Conservation (phyloP, 805 yeast species). For the Lachancea thermotolerans region DNA sequence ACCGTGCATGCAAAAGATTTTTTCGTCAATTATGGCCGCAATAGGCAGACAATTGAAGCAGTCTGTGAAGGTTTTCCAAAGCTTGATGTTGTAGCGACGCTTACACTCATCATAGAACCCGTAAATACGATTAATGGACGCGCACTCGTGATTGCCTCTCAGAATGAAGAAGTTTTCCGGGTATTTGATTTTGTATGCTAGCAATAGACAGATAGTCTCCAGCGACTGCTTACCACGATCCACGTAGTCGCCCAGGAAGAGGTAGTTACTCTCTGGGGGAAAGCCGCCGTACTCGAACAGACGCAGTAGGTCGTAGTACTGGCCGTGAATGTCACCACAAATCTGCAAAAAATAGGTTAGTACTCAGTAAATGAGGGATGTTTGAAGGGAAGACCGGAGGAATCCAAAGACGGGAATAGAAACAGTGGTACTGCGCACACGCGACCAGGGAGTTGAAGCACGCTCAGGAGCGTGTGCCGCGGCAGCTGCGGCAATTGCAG, state of each 20-base stretch:
- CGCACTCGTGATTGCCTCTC: constrained; percentile 98
- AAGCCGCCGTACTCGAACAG: constrained; percentile 97
- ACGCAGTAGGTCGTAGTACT: constrained; percentile 91
- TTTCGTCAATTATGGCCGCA: constrained; percentile 97
- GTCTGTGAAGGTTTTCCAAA: constrained; percentile 98
- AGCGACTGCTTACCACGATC: constrained; percentile 97
- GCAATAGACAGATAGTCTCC: constrained; percentile 87
- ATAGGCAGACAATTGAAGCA: constrained; percentile 97
- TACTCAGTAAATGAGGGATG: neutral
- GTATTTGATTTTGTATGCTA: constrained; percentile 95
- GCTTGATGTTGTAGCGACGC: constrained; percentile 94
- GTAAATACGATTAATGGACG: constrained; percentile 93
- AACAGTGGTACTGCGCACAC: no score
- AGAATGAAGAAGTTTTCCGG: constrained; percentile 96
- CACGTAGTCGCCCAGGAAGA: constrained; percentile 94
- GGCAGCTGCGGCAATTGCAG: neutral
- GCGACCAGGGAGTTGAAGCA: no score
- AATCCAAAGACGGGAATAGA: no score
- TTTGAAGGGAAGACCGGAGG: no score
- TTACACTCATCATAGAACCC: constrained; percentile 98
- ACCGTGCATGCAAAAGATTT: constrained; percentile 98
- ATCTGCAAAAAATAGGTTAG: constrained; percentile 34
- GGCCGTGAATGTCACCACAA: constrained; percentile 98
- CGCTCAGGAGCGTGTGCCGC: no score
- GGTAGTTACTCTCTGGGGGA: constrained; percentile 97